Evolutionary conservation across 2,329 filamentous ascomycete species (phyloP).

Genomic region (Gremmenia infestans): DNA sequence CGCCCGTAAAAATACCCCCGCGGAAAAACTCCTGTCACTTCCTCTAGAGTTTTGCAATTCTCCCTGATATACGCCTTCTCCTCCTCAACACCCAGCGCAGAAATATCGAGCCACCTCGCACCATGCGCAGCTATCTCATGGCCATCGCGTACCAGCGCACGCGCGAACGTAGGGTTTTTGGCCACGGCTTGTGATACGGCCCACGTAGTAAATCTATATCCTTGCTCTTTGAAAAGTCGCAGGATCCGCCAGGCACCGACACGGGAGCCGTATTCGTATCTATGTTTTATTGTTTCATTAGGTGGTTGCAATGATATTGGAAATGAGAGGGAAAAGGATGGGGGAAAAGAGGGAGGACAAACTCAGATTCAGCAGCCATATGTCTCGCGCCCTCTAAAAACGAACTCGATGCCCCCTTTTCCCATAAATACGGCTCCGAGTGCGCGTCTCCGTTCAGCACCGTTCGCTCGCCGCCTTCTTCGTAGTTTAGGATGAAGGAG

Average conservation of each 20-base stretch:
- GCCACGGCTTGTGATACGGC: slow-evolving; percentile 36
- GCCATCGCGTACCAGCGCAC: slow-evolving; percentile 35
- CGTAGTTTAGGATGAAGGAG: slow-evolving; percentile 25
- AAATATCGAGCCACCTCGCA: slow-evolving; percentile 38
- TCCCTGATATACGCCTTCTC: slow-evolving; percentile 35
- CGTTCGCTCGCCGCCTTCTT: slow-evolving; percentile 22
- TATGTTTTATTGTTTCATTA: no score
- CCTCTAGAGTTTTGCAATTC: slow-evolving; percentile 30
- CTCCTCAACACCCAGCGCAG: slow-evolving; percentile 33
- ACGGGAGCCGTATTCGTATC: slow-evolving; percentile 30
- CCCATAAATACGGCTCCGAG: slow-evolving; percentile 34
- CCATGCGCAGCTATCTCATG: slow-evolving; percentile 41
- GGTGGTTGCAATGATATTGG: no score
- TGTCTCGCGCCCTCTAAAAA: slow-evolving; percentile 19
- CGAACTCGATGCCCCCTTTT: slow-evolving; percentile 27
- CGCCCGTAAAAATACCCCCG: slow-evolving; percentile 33
- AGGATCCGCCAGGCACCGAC: slow-evolving; percentile 35
- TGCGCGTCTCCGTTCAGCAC: slow-evolving; percentile 19
- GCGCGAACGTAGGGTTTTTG: slow-evolving; percentile 36
- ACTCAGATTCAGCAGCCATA: slow-evolving; percentile 26
- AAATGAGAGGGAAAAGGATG: no score
- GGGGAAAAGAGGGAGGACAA: slow-evolving; percentile 1
- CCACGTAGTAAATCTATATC: slow-evolving; percentile 37
- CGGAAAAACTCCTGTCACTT: slow-evolving; percentile 29
- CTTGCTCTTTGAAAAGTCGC: slow-evolving; percentile 37